Conservation (phyloP, 768 basidiomycete species). For the Auricularia auricula-judae region DNA sequence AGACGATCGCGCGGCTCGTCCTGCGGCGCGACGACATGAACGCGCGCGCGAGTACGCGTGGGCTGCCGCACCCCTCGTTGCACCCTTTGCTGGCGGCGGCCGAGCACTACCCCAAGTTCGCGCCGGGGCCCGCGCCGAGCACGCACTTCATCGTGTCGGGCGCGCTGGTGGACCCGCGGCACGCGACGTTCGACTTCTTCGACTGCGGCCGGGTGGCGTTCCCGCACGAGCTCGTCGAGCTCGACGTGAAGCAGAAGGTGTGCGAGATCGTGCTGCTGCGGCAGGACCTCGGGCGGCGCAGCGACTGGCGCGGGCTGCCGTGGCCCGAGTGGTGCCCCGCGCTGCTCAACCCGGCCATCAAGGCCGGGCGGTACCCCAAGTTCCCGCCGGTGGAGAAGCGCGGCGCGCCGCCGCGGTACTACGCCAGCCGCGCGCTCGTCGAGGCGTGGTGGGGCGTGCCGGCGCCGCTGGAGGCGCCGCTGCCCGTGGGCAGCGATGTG, state of each 20-base stretch:
- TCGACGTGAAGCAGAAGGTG: not conserved
- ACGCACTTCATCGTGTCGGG: not conserved
- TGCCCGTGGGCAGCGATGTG: not conserved
- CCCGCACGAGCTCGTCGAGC: not conserved
- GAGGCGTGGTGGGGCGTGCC: not conserved
- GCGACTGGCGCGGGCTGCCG: not conserved
- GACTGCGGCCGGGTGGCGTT: not conserved
- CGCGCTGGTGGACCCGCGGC: not conserved
- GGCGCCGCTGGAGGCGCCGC: not conserved
- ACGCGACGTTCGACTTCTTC: not conserved
- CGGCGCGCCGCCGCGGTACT: not conserved
- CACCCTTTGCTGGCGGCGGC: not conserved
- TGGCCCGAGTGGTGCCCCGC: not conserved
- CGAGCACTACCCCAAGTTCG: not conserved
- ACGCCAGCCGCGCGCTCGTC: not conserved
- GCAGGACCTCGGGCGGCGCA: not conserved
- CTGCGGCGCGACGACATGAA: not conserved
- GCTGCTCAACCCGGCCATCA: not conserved
- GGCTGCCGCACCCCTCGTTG: not conserved
- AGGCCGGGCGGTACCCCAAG: not conserved
- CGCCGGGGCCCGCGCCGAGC: not conserved
- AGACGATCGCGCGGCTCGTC: not conserved
- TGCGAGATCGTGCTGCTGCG: not conserved
- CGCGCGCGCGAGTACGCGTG: not conserved
- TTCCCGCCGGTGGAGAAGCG: not conserved